A percentile compares a stretch with the other conserved stretches of the same genome.
Conservation (phyloP, 768 basidiomycete genomes). For the Tylopilus felleus region DNA sequence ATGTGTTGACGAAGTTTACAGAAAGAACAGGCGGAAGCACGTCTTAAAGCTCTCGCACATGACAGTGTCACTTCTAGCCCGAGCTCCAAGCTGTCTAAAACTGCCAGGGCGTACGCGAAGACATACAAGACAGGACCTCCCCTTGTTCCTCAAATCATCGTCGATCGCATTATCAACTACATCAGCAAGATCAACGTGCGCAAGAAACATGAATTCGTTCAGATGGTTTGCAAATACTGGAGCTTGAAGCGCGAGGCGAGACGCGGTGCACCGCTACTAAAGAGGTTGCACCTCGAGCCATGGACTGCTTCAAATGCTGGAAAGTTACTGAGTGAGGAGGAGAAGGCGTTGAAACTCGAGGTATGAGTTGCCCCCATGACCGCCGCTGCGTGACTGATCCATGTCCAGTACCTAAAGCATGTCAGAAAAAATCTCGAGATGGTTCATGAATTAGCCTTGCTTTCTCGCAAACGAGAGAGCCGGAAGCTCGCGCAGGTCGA, state of each 20-base stretch:
- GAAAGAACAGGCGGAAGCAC: slow-evolving; percentile 68
- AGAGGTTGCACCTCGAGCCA: slow-evolving; percentile 91
- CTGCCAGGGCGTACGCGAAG: slow-evolving; percentile 88
- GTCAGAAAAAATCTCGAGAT: slow-evolving; percentile 75
- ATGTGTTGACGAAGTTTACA: slow-evolving; percentile 23
- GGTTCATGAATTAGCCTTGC: slow-evolving; percentile 61
- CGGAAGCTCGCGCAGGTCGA: slow-evolving; percentile 72
- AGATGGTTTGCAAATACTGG: slow-evolving; percentile 87
- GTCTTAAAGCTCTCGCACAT: slow-evolving; percentile 51
- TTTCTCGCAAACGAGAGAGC: slow-evolving; percentile 74
- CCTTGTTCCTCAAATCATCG: slow-evolving; percentile 80
- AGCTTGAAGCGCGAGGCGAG: slow-evolving; percentile 94
- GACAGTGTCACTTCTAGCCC: slow-evolving; percentile 39
- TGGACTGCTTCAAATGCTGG: slow-evolving; percentile 81
- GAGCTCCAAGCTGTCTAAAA: slow-evolving; percentile 57
- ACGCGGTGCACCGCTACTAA: slow-evolving; percentile 89
- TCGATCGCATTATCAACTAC: slow-evolving; percentile 76
- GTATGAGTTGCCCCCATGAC: slow-evolving; percentile 39
- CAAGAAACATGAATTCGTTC: slow-evolving; percentile 75
- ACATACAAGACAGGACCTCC: slow-evolving; percentile 92
- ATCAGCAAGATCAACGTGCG: slow-evolving; percentile 64
- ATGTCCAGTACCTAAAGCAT: slow-evolving; percentile 48
- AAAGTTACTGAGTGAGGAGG: slow-evolving; percentile 72
- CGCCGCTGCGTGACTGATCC: not conserved
- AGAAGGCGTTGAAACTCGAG: slow-evolving; percentile 78